phyloP scores from a whole-genome alignment of 129 eudicot species.

The Escallonia rubra region DNA sequence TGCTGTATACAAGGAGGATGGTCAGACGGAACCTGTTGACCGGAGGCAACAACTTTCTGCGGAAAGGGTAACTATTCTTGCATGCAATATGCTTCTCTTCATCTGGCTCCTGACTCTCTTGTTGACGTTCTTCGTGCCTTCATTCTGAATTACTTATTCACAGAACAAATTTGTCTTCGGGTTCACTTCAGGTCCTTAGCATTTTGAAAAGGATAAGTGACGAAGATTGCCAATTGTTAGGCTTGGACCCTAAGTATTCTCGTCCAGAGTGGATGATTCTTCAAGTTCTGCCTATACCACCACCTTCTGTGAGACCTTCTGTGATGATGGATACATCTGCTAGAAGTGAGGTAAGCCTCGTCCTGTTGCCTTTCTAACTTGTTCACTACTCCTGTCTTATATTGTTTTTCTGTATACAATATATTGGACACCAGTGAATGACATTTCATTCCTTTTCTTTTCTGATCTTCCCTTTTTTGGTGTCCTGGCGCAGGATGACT shows the following conservation, averaged over 20 bases:
- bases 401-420: not conserved
- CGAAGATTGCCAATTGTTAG: conserved; percentile 46
- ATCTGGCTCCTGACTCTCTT: not conserved
- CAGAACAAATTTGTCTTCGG: not conserved
- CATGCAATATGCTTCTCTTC: not conserved
- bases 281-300: conserved; percentile 60
- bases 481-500: conserved; percentile 35
- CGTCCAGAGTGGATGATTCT: conserved; percentile 73
- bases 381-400: not conserved
- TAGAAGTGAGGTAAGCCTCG: conserved; percentile 47
- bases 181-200: conserved; percentile 38
- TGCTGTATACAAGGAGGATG: conserved; percentile 52
- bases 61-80: conserved; percentile 27
- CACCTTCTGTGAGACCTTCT: conserved; percentile 64
- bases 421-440: not conserved
- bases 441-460: not conserved
- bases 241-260: conserved; percentile 46
- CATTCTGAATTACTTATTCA: not conserved
- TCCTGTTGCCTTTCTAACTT: not conserved
- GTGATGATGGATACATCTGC: conserved; percentile 60
- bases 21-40: conserved; percentile 53
- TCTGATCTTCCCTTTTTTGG: not conserved
- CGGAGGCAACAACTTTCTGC: conserved; percentile 48
- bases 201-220: conserved; percentile 50
- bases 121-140: too few species aligned